Conservation (phyloP, 768 basidiomycete genomes). For the Suillus decipiens region DNA sequence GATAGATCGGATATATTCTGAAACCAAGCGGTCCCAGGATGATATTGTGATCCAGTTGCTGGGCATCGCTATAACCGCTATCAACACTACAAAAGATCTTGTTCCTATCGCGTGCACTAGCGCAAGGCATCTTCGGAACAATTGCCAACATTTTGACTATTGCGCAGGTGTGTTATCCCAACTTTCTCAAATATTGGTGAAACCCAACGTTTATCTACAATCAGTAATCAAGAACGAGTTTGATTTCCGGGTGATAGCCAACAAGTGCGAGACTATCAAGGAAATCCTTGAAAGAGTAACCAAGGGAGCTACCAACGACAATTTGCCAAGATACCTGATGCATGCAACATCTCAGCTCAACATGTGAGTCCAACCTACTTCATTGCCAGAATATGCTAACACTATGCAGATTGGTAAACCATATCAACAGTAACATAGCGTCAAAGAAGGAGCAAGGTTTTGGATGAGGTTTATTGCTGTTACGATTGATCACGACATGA, state of each 20-base stretch:
- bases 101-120: background rate
- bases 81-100: background rate
- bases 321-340: background rate
- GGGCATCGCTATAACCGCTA: background rate
- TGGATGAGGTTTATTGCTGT: too few species aligned
- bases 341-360: background rate
- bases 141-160: background rate
- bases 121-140: slow-evolving; percentile 1
- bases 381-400: too few species aligned
- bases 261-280: slow-evolving; percentile 2
- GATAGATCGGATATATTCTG: too few species aligned
- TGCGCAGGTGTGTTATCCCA: background rate
- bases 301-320: background rate
- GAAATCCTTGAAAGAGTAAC: background rate
- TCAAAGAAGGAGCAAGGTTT: background rate
- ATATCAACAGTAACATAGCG: background rate
- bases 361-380: background rate
- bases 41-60: background rate
- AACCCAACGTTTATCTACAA: background rate
- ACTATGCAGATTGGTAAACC: background rate
- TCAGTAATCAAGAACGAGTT: background rate
- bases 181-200: background rate
- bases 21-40: background rate
- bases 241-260: background rate
- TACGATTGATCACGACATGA: too few species aligned